Conservation (phyloP, 306 rosid genomes). For the Corylus heterophylla region DNA sequence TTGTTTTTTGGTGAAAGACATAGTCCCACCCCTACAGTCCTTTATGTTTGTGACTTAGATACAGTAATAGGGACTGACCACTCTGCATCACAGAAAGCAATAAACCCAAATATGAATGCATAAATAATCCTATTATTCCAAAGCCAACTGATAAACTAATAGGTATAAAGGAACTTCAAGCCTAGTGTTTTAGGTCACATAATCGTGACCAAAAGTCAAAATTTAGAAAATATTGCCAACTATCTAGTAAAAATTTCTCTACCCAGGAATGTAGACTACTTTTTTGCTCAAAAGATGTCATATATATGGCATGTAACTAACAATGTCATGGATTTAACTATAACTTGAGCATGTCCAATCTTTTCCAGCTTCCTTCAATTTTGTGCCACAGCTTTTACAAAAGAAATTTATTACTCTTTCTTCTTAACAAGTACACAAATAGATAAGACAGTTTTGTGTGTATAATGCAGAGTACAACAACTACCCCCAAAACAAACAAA, state of each 20-base stretch:
- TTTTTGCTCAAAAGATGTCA: neutral
- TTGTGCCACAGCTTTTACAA: neutral
- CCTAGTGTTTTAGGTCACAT: neutral
- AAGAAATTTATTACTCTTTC: neutral
- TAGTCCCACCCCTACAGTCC: neutral
- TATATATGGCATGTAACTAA: neutral
- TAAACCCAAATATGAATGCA: no score
- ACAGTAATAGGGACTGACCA: neutral
- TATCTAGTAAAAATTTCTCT: neutral
- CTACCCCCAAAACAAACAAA: neutral
- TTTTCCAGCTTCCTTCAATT: neutral
- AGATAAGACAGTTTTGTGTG: no score
- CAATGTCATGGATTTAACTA: neutral
- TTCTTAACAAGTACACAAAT: neutral
- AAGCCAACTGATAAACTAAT: no score
- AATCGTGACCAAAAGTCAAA: neutral
- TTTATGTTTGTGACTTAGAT: neutral
- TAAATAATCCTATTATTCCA: no score
- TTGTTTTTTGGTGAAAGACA: neutral
- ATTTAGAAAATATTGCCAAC: neutral
- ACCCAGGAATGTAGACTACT: neutral
- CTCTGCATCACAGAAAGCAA: no score
- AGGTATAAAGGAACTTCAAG: neutral
- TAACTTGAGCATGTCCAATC: neutral
- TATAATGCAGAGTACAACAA: conserved; percentile 11